Evolutionary conservation across 1,284 basidiomycete species (phyloP).

Genomic region (Cryptococcus maquisensis): DNA sequence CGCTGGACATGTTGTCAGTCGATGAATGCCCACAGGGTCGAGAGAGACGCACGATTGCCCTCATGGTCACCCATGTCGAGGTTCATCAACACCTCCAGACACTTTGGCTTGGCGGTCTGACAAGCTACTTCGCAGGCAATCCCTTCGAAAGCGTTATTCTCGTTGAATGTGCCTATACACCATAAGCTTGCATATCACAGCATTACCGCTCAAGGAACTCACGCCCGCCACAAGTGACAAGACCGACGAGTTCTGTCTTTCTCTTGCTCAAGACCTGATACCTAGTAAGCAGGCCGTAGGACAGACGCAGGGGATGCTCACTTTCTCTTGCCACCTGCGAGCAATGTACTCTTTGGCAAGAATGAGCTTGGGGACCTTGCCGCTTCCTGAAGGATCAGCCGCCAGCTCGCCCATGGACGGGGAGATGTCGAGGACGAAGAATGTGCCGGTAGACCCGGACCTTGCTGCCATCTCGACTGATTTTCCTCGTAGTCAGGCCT

Average conservation of each 20-base stretch:
- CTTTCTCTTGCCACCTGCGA: slow-evolving; percentile 84
- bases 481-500: too few species aligned
- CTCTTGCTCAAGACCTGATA: slow-evolving; percentile 80
- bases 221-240: slow-evolving; percentile 74
- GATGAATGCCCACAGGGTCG: neutral
- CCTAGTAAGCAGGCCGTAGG: neutral
- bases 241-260: slow-evolving; percentile 86
- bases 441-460: slow-evolving; percentile 41
- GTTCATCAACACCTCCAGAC: slow-evolving; percentile 67
- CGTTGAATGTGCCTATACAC: slow-evolving; percentile 65
- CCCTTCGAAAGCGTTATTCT: slow-evolving; percentile 59
- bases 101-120: slow-evolving; percentile 67
- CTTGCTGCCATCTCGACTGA: slow-evolving; percentile 19
- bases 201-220: neutral
- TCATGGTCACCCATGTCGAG: slow-evolving; percentile 54
- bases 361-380: slow-evolving; percentile 69
- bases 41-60: slow-evolving; percentile 36
- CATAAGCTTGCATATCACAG: neutral
- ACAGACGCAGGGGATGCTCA: slow-evolving; percentile 35
- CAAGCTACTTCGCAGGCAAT: slow-evolving; percentile 75
- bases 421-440: slow-evolving; percentile 79
- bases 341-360: slow-evolving; percentile 80
- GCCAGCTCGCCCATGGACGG: slow-evolving; percentile 71
- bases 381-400: slow-evolving; percentile 57
- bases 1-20: slow-evolving; percentile 53